Evolutionary conservation across 768 basidiomycete species (phyloP), one percentile per base, ranked within the genome.

Genomic region (Paxillus ammoniavirescens): DNA sequence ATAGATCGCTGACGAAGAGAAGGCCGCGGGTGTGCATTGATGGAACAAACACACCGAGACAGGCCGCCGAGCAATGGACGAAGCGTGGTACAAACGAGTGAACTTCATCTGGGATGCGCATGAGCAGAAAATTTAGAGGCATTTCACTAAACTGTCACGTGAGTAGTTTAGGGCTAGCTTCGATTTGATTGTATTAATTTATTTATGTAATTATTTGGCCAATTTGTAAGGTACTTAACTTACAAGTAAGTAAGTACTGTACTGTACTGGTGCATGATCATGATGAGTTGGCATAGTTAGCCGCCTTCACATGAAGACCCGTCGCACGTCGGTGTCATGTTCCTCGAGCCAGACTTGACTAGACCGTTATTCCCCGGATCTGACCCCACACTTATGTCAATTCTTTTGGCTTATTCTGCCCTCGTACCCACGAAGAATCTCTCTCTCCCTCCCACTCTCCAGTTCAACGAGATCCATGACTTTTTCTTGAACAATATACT

Each of bases 401-500:
- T 88, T 28, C 65, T 86, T 47, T 75, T 74, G 23, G 73, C 68
- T 49, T 89, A 83, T 62, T 79, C 79, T 23, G 71, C 80, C 18
- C 75, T 89, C 30, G 64, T 68, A 30, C 74, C 82, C 8, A 71
- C 78, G 3, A 76, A 72, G 14, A 55, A 55, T 4, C 57, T 87
- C 5, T 30, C 52, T 8, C 73, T 81, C 55, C 82, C 85, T 1
- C 45, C 56, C 0, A 46, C 74, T 15, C 47, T 77, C 2, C 50
- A 74, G 4, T 74, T 78, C 35, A 28, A 56, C 17, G 55, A 61
- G n/a, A 64, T 82, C 30, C 86, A 90, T 56, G 60, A 72, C 4
- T 85, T 85, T 61, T 64, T 91, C 18, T 63, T 90, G 50, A 62
- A 74, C 26, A 61, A 65, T 18, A 67, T 92, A 46, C 70, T 90